A percentile compares a stretch with the other conserved stretches of the same genome.
Conservation (phyloP, 2,329 filamentous ascomycete species). For the Pseudogymnoascus sp. region DNA sequence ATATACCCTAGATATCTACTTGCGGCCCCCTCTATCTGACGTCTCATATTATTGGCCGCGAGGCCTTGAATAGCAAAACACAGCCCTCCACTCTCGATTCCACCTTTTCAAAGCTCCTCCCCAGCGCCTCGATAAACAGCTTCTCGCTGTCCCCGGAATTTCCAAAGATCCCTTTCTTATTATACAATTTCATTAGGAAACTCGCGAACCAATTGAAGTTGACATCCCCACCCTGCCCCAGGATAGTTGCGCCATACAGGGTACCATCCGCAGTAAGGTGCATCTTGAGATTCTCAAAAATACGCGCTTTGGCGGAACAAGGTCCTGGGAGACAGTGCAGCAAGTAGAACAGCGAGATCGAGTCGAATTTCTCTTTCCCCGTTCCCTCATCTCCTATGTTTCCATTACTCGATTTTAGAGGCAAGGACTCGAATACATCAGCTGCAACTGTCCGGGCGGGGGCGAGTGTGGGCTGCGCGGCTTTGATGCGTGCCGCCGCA, state of each 20-base stretch:
- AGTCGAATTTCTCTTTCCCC: conserved; percentile 31
- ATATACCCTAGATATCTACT: no score
- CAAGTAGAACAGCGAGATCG: conserved; percentile 38
- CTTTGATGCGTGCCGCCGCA: conserved; percentile 17
- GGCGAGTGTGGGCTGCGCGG: conserved; percentile 17
- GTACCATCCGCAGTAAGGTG: conserved; percentile 31
- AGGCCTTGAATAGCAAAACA: conserved; percentile 33
- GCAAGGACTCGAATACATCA: conserved; percentile 31
- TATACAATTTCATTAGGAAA: conserved; percentile 29
- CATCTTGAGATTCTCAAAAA: conserved; percentile 29
- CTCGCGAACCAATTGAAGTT: conserved; percentile 24
- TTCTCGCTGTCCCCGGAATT: conserved; percentile 34
- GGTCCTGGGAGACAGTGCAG: conserved; percentile 36
- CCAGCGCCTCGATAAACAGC: conserved; percentile 29
- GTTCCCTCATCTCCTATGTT: neutral
- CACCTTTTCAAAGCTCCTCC: conserved; percentile 33
- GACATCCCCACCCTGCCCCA: conserved; percentile 25
- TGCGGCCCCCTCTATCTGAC: no score
- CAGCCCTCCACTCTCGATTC: conserved; percentile 34
- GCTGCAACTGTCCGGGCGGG: conserved; percentile 26
- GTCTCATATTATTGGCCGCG: conserved; percentile 18
- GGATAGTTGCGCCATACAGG: conserved; percentile 33
- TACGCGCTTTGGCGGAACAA: conserved; percentile 23
- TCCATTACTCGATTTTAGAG: conserved; percentile 15
- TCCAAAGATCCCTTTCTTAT: conserved; percentile 32